These are phyloP conservation scores for Diaporthe longicolla DNA, from an alignment of 2,329 filamentous ascomycete species.

Conservation along the genomic window DNA sequence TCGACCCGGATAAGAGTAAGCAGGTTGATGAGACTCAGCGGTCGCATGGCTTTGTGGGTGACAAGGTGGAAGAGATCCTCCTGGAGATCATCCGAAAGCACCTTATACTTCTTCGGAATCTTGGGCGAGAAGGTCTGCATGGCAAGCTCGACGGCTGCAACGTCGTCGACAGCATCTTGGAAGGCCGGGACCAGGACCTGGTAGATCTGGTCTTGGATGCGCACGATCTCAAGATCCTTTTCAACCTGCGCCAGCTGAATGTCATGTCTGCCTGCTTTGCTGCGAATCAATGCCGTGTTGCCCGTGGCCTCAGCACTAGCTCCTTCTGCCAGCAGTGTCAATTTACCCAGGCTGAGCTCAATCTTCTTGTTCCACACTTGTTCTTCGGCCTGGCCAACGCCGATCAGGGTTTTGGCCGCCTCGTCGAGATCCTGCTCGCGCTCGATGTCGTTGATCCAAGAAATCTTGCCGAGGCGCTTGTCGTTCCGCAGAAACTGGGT, in stretches of 20 bases:
- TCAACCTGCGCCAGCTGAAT: conserved; percentile 68
- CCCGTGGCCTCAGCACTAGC: conserved; percentile 48
- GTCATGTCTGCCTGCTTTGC: conserved; percentile 50
- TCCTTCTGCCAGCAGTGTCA: conserved; percentile 78
- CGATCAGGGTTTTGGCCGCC: conserved; percentile 79
- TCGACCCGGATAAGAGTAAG: conserved; percentile 79
- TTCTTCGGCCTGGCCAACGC: conserved; percentile 79
- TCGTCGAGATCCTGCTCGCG: conserved; percentile 81
- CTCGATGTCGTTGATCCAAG: conserved; percentile 95
- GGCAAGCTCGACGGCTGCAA: conserved; percentile 82
- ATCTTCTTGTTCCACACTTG: conserved; percentile 95
- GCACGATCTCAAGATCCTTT: conserved; percentile 76
- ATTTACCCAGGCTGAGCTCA: conserved; percentile 89
- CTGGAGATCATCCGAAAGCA: conserved; percentile 79
- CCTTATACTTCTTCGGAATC: conserved; percentile 71
- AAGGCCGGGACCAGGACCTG: conserved; percentile 78
- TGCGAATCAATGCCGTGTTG: conserved; percentile 44
- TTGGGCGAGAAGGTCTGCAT: conserved; percentile 75
- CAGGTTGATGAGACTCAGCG: conserved; percentile 77
- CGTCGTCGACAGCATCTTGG: conserved; percentile 81
- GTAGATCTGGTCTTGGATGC: conserved; percentile 85
- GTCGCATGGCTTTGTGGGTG: conserved; percentile 78
- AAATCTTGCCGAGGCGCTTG: conserved; percentile 80
- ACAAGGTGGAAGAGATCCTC: conserved; percentile 79
- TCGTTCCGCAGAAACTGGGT: conserved; percentile 84